phyloP scores from a whole-genome alignment of 208 protist genomes.

The Trypanosomatidae sp. region DNA sequence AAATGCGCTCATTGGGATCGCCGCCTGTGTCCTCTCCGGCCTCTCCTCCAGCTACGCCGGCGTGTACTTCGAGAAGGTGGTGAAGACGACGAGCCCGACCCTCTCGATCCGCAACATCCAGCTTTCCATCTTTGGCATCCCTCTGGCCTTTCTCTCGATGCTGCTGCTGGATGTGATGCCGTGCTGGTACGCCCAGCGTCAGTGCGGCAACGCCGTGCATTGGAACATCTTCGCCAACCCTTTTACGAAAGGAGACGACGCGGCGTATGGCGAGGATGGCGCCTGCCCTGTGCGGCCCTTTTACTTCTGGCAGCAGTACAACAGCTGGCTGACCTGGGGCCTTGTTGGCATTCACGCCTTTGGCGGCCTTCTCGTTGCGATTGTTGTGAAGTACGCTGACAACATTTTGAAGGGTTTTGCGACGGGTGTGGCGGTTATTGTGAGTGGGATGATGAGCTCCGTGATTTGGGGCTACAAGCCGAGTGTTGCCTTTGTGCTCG shows the following conservation, averaged over 20 bases:
- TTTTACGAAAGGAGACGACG: background rate
- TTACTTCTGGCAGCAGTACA: slow-evolving; percentile 66
- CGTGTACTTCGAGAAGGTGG: slow-evolving; percentile 88
- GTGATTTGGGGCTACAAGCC: slow-evolving; percentile 52
- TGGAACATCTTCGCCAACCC: slow-evolving; percentile 35
- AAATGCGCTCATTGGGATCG: slow-evolving; percentile 45
- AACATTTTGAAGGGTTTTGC: slow-evolving; percentile 90
- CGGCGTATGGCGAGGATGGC: background rate
- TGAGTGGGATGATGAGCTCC: slow-evolving; percentile 69
- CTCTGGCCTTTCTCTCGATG: slow-evolving; percentile 57
- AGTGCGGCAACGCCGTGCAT: slow-evolving; percentile 28
- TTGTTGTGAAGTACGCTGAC: slow-evolving; percentile 86
- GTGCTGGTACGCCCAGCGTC: slow-evolving; percentile 18
- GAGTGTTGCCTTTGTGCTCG: slow-evolving; percentile 42
- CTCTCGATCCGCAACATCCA: slow-evolving; percentile 84
- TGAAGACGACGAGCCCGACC: slow-evolving; percentile 67
- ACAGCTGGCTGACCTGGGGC: slow-evolving; percentile 47
- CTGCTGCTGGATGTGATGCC: slow-evolving; percentile 63
- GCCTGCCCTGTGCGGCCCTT: slow-evolving; percentile 45
- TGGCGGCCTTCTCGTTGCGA: slow-evolving; percentile 77
- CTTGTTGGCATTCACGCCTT: slow-evolving; percentile 81
- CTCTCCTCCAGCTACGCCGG: slow-evolving; percentile 76
- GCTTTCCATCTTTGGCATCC: slow-evolving; percentile 76
- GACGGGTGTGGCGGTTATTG: slow-evolving; percentile 70
- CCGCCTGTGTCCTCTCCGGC: slow-evolving; percentile 57